Base-by-base conservation (phyloP, 352 stramenopile genomes). In the Globisporangium radiosum region DNA sequence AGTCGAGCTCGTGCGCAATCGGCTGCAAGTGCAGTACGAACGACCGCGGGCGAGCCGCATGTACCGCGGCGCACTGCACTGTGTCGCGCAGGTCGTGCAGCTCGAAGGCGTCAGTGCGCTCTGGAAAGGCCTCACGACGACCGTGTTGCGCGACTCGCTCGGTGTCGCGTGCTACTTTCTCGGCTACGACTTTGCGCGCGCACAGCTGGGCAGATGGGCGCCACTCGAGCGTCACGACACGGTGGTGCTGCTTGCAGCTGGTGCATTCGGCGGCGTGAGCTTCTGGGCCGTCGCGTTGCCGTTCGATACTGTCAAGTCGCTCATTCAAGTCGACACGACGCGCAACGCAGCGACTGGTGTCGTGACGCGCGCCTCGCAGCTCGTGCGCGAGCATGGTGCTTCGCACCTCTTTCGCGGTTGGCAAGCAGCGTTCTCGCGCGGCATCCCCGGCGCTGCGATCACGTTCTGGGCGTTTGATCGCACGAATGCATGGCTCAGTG, bases 161-260 rank as follows among this genome's bases (percentile, higher is more conserved):
- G 88, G 88, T 15, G 85, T 96, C 17, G 85, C 85, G 9, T 90
- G 76, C 53, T 96, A 93, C 63, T 96, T 95, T 59, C 57, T 92
- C 2, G 81, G 76, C n/a, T 95, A 89, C 60, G 85, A 95, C 53
- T 80, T 83, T 52, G 76, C 76, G 14, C 88, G 78, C 63, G 66
- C 75, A 45, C 57, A 60, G 11, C 60, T 90, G 39, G 38, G 38
- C 49, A 45, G 42, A 0, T 60, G 39, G 7, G 61, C 65, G 4
- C 60, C 63, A 6, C 51, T 80, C 43, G 19, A 55, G 1, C 48
- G 40, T 10, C 71, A 71, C n/a, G 75, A 88, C 8, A 86, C 75
- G 1, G 61, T 61, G 1, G 72, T 76, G 50, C 56, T 96, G 9
- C 63, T 94, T 25, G 68, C 69, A 9, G 81, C 82, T 19, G 87